A percentile compares a stretch with the other conserved stretches of the same genome.
These are phyloP conservation scores for Arachis stenosperma DNA, from an alignment of 306 rosid genomes.

Conservation along the genomic window DNA sequence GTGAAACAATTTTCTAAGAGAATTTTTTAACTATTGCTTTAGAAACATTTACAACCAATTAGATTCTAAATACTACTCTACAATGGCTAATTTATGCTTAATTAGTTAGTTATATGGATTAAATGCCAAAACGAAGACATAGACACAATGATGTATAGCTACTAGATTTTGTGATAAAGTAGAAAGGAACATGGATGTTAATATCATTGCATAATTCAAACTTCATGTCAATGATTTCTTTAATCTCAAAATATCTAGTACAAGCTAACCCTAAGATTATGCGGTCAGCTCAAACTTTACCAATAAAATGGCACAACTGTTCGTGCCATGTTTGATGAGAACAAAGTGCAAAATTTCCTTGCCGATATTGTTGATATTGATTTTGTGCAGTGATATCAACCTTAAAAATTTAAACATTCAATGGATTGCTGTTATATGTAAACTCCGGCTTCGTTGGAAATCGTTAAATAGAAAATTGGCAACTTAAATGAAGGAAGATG, in stretches of 20 bases:
- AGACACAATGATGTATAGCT: constrained; percentile 2
- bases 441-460: constrained; percentile 12
- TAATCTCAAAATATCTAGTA: not conserved
- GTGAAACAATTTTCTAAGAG: no score
- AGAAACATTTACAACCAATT: no score
- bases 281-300: constrained; percentile 5
- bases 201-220: constrained; percentile 8
- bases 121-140: not conserved
- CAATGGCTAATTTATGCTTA: constrained; percentile 3
- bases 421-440: constrained; percentile 27
- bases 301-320: not conserved
- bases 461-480: constrained; percentile 9
- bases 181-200: constrained; percentile 6
- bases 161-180: not conserved
- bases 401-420: constrained; percentile 25
- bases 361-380: constrained; percentile 19
- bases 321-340: constrained; percentile 21
- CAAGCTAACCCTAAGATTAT: constrained; percentile 25
- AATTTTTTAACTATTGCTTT: no score
- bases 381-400: constrained; percentile 30
- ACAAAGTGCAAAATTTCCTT: constrained; percentile 2
- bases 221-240: constrained; percentile 3
- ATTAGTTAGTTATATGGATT: not conserved
- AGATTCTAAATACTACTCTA: no score
- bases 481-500: not conserved